Conservation (phyloP, 2,329 filamentous ascomycete genomes). For the Aaosphaeria pasadenensis region DNA sequence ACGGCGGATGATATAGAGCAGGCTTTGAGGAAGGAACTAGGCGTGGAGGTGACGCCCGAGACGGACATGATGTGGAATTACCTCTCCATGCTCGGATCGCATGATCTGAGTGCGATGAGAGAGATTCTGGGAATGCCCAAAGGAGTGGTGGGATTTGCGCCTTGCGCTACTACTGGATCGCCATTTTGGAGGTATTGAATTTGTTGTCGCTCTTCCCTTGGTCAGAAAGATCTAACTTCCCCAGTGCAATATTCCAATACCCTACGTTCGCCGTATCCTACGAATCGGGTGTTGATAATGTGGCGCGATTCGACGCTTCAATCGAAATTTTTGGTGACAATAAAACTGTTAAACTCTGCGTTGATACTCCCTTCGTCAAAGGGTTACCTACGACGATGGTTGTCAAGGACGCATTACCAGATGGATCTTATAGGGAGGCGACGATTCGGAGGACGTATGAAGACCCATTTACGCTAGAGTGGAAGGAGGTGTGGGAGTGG, state of each 20-base stretch:
- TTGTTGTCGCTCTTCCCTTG: neutral
- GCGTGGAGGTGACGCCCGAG: neutral
- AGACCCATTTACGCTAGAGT: slow-evolving; percentile 45
- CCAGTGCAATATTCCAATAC: slow-evolving; percentile 10
- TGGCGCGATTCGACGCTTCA: slow-evolving; percentile 54
- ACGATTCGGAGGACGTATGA: slow-evolving; percentile 46
- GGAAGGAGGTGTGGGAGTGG: slow-evolving; percentile 22
- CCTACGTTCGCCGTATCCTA: slow-evolving; percentile 53
- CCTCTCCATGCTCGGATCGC: slow-evolving; percentile 47
- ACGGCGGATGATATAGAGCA: neutral
- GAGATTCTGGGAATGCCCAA: slow-evolving; percentile 47
- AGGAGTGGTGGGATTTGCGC: slow-evolving; percentile 32
- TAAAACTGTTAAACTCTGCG: slow-evolving; percentile 55
- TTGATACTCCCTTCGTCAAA: slow-evolving; percentile 59
- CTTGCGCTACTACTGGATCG: slow-evolving; percentile 1
- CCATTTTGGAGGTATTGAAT: slow-evolving; percentile 5
- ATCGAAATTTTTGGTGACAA: slow-evolving; percentile 52
- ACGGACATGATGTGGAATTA: neutral
- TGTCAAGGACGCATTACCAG: slow-evolving; percentile 14
- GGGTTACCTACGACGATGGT: slow-evolving; percentile 39
- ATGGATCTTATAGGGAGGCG: neutral
- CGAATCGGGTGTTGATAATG: slow-evolving; percentile 54
- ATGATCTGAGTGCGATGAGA: slow-evolving; percentile 55
- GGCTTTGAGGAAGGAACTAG: slow-evolving; percentile 13
- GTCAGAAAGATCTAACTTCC: neutral